A percentile compares a stretch with the other conserved stretches of the same genome.
These are phyloP conservation scores for Avena atlantica DNA, from an alignment of 176 grass and related monocot genomes.

Conservation along the genomic window DNA sequence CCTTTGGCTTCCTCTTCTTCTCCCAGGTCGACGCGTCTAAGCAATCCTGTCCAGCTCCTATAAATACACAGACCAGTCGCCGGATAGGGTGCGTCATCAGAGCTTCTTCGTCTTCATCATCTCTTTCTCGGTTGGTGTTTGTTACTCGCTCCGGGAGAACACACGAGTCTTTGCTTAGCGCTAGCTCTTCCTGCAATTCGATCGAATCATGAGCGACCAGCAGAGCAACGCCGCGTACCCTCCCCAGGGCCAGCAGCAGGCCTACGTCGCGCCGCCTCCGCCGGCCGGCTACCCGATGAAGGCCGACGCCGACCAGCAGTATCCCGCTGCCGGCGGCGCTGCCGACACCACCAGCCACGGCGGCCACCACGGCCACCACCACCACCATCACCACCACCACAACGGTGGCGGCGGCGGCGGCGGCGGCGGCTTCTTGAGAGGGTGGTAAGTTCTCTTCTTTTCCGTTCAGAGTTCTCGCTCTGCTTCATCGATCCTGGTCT, in stretches of 20 bases:
- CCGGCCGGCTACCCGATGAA: not conserved
- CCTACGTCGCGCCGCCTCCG: not conserved
- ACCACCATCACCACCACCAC: not conserved
- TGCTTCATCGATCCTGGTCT: not conserved
- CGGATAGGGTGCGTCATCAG: not conserved
- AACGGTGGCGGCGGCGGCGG: too few species aligned
- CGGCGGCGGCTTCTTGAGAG: conserved; percentile 8
- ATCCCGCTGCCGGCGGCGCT: not conserved
- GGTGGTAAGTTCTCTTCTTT: not conserved
- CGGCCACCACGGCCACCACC: not conserved
- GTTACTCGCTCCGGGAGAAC: not conserved
- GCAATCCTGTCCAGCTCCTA: not conserved
- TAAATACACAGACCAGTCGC: not conserved
- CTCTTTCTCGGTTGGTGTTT: not conserved
- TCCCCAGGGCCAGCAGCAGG: conserved; percentile 7
- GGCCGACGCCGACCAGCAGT: not conserved
- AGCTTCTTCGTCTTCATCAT: not conserved
- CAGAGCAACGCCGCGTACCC: conserved; percentile 12
- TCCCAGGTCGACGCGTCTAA: conserved; percentile 23
- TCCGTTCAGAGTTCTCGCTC: not conserved
- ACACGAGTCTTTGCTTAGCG: not conserved
- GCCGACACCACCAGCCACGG: conserved; percentile 10
- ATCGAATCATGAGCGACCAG: conserved; percentile 20
- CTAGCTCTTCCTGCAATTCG: not conserved
- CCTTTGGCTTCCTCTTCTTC: not conserved